Base-by-base conservation (phyloP, 345 rosid genomes). In the Hirschfeldia incana region DNA sequence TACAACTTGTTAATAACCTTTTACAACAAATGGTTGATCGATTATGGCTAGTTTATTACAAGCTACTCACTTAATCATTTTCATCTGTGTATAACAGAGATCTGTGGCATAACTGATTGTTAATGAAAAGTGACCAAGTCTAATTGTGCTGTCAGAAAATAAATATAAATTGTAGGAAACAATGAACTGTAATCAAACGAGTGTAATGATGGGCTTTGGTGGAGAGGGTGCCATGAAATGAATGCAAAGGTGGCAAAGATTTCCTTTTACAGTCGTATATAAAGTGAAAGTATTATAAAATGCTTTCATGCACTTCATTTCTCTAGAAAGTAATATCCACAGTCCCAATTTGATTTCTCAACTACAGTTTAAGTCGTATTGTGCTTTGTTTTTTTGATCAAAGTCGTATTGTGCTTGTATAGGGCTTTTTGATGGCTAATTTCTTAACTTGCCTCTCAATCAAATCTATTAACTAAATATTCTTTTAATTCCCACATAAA, bases 211-310 rank as follows among this genome's bases (percentile, higher is more conserved):
- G 76, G 5, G 30, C 6, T 8, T 44, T 26, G 27, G 64, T 61
- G 80, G 80, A 61, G 55, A 69, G 33, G 26, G 59, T 77, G 81
- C 46, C 12, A 51, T 8, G 36, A 4, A 70, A 64, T 77, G 80
- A 77, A 49, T 13, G 15, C 74, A 76, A 60, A 67, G 28, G 34
- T 76, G n/a, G 21, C 11, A n/a, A 63, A 63, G 39, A 30, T 13
- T 61, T 33, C 12, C 11, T 33, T 32, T 63, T n/a, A 60, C 57
- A 51, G 17, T 51, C 57, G 11, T 46, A 46, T 42, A 46, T 46
- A 46, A 51, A 51, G 21, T n/a, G 57, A 51, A 5, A 51, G 21
- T 13, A 46, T 46, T 46, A 46, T 46, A 42, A 42, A 55, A 17
- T 55, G 28, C 11, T 13, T 26, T 9, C 29, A 21, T 8, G 28